These are phyloP conservation scores for Diaporthe sp. DNA, from an alignment of 2,329 filamentous ascomycete species.

Conservation along the genomic window DNA sequence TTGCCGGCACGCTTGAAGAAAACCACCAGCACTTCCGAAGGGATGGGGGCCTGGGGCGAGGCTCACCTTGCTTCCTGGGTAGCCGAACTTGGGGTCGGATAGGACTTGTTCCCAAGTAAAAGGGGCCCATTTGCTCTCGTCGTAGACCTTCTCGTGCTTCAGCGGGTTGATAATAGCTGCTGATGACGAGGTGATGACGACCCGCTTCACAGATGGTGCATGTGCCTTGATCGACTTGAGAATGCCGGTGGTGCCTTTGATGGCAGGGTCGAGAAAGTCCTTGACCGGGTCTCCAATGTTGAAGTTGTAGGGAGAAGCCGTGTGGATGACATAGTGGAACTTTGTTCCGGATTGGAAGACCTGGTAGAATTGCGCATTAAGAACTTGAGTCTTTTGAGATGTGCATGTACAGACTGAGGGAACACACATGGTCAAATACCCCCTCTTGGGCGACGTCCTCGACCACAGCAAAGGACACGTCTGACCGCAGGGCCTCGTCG, in stretches of 20 bases:
- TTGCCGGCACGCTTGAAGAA: too few species aligned
- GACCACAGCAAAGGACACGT: conserved; percentile 65
- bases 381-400: background rate
- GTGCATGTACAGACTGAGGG: background rate
- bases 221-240: conserved; percentile 57
- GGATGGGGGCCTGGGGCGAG: background rate
- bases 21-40: too few species aligned
- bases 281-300: conserved; percentile 62
- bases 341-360: conserved; percentile 56
- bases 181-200: conserved; percentile 66
- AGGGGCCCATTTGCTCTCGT: conserved; percentile 52
- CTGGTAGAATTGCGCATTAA: conserved; percentile 32
- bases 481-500: conserved; percentile 52
- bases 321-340: conserved; percentile 80
- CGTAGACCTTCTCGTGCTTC: conserved; percentile 50
- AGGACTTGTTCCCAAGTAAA: conserved; percentile 50
- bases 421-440: conserved; percentile 71
- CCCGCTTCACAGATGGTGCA: conserved; percentile 66
- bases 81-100: conserved; percentile 41
- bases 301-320: conserved; percentile 79
- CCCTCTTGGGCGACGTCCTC: conserved; percentile 76
- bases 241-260: conserved; percentile 62
- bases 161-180: conserved; percentile 53
- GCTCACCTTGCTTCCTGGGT: conserved; percentile 58
- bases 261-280: conserved; percentile 65